Percentiles rank a stretch among this genome's conserved stretches.
Conservation (phyloP, 306 rosid genomes). For the Cotoneaster glaucophyllus region DNA sequence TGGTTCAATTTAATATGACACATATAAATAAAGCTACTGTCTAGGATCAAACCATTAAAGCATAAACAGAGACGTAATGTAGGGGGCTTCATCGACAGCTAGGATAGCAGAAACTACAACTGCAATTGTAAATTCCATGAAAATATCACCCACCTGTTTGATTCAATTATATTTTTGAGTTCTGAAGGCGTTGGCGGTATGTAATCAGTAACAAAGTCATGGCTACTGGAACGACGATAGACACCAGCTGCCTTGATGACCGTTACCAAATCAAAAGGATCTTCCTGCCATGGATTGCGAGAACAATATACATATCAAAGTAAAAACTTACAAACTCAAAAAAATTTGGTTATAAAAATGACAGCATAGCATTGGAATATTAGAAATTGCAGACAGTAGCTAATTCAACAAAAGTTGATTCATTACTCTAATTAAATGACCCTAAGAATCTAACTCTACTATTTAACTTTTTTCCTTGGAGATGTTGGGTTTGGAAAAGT, state of each 20-base stretch:
- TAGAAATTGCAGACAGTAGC: not conserved
- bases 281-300: constrained; percentile 52
- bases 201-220: constrained; percentile 63
- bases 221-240: constrained; percentile 66
- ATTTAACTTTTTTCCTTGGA: not conserved
- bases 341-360: not conserved
- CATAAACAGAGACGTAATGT: no score
- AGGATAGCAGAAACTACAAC: not conserved
- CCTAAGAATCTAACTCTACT: no score
- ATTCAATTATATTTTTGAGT: constrained; percentile 26
- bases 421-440: no score
- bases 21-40: no score
- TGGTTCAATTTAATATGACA: no score
- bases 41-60: no score
- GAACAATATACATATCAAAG: not conserved
- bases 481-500: not conserved
- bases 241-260: constrained; percentile 53
- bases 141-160: constrained; percentile 34
- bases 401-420: not conserved
- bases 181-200: constrained; percentile 59
- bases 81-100: no score
- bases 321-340: not conserved
- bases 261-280: constrained; percentile 51
- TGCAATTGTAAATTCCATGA: not conserved
- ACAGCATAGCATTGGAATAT: not conserved